phyloP scores from a whole-genome alignment of 2,329 filamentous ascomycete species.

The Neurospora sp. region DNA sequence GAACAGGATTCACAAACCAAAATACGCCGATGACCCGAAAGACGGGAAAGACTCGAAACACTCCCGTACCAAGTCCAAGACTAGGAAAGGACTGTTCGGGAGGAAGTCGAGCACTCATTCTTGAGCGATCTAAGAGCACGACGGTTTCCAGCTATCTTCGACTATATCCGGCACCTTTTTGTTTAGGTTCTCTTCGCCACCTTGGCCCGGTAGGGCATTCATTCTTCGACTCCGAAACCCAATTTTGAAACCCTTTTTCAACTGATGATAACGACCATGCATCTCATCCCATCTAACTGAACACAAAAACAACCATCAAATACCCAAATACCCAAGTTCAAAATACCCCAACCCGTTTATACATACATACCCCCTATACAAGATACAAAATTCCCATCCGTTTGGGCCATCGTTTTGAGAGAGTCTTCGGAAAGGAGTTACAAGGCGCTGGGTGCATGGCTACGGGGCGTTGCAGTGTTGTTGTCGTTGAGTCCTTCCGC shows the following conservation, averaged over 20 bases:
- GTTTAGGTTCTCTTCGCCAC: background rate
- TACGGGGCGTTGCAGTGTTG: background rate
- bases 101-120: slow-evolving; percentile 15
- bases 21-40: slow-evolving; percentile 63
- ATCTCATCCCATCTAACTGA: background rate
- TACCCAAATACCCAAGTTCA: background rate
- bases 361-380: background rate
- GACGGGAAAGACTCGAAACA: slow-evolving; percentile 43
- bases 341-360: background rate
- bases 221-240: background rate
- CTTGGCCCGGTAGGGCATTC: background rate
- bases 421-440: background rate
- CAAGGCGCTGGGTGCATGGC: background rate
- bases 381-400: background rate
- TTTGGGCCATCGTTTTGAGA: background rate
- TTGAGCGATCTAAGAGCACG: background rate
- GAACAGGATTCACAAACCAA: slow-evolving; percentile 86
- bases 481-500: background rate
- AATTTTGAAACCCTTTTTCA: background rate
- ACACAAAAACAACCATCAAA: background rate
- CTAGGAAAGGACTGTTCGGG: slow-evolving; percentile 59
- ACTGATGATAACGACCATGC: background rate
- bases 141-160: background rate
- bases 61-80: slow-evolving; percentile 63
- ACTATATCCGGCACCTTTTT: background rate